Evolutionary conservation across 805 yeast genomes (phyloP), one percentile per base, ranked within the genome.

Genomic region (Suhomyces pyralidae): DNA sequence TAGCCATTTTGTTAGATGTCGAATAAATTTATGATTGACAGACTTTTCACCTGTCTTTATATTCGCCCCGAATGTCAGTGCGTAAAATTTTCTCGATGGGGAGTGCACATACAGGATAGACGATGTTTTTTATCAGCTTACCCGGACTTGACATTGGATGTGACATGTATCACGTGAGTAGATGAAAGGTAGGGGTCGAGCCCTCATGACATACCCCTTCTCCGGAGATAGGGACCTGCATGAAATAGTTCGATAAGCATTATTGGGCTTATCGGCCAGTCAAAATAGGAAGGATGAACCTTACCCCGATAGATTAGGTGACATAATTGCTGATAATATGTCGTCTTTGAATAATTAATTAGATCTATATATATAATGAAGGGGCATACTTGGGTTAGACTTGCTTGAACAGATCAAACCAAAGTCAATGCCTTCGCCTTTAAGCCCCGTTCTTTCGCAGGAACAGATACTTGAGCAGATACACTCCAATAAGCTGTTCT

Each of bases 391-490:
- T 9, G 22, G 42, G 19, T 15, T 36, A 36, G 10, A n/a, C 20
- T 19, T 10, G 19, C 14, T 19, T 17, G 42, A 19, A 9, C 9
- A 10, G 22, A 17, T 2, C 7, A n/a, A 19, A 38, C 42, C 9
- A 17, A 8, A 17, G 19, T n/a, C 19, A 19, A 38, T 38, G 42
- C 14, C 42, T 10, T 38, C 24, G 5, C 42, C 42, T 38, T 10
- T 38, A 38, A 38, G 42, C 42, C 51, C 55, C 5, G 51, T 52
- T n/a, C 55, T 49, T 30, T 52, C 55, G 7, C 45, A 51, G 43
- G 67, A 66, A 47, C 65, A 67, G 51, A 56, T 64, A 15, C 48
- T 67, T 20, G 63, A 65, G 32, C 67, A 66, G 36, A 68, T 66
- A 9, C 44, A 46, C 7, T 63, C 68, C 15, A 59, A 65, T 52